Evolutionary conservation across 768 basidiomycete species (phyloP).

Genomic region (Lactarius sanguifluus): DNA sequence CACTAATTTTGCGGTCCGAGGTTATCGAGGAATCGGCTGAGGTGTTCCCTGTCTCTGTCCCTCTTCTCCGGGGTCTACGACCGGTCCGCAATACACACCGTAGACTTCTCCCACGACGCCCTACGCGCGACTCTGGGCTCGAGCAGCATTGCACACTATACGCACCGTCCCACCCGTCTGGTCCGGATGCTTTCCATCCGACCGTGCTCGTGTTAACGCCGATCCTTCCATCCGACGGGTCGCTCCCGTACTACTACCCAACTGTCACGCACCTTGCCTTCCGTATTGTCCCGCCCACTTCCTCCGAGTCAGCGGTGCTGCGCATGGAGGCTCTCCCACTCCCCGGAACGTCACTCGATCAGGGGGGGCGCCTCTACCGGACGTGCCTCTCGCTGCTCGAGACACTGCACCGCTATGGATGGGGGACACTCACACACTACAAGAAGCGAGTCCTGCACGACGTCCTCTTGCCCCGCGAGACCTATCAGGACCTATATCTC

Average conservation of each 20-base stretch:
- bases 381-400: conserved; percentile 81
- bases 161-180: conserved; percentile 31
- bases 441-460: conserved; percentile 87
- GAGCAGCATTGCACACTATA: conserved; percentile 83
- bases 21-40: conserved; percentile 45
- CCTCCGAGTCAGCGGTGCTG: conserved; percentile 37
- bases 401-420: conserved; percentile 83
- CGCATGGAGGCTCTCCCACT: conserved; percentile 60
- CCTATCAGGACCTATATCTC: conserved; percentile 90
- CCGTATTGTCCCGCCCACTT: conserved; percentile 51
- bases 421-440: conserved; percentile 79
- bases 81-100: conserved; percentile 60
- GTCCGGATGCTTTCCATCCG: conserved; percentile 26
- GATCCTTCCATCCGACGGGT: conserved; percentile 42
- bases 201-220: conserved; percentile 59
- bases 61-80: conserved; percentile 40
- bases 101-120: conserved; percentile 73
- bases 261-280: conserved; percentile 78
- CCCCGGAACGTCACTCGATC: conserved; percentile 45
- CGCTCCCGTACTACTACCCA: conserved; percentile 90
- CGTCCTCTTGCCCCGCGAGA: conserved; percentile 66
- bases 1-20: conserved; percentile 85
- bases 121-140: conserved; percentile 67
- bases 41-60: conserved; percentile 35
- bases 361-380: conserved; percentile 68